Conservation (phyloP, 164 flowering plant genomes). For the Cinnamomum chago region DNA sequence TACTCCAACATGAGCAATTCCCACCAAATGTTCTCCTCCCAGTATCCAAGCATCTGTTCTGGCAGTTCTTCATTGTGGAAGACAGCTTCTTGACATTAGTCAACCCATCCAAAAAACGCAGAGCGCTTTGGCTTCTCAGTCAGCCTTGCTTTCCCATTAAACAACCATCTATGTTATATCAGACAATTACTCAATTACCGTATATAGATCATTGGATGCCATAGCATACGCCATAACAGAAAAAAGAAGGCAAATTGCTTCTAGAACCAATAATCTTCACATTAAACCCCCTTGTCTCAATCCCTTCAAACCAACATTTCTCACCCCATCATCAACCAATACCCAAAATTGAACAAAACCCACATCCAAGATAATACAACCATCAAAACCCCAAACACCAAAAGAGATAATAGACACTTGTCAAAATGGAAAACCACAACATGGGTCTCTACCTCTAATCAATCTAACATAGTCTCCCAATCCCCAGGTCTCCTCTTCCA, state of each 20-base stretch:
- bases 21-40: slow-evolving; percentile 49
- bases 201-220: neutral
- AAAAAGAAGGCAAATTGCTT: neutral
- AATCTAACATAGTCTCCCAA: neutral
- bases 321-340: neutral
- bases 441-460: neutral
- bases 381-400: neutral
- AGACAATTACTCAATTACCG: neutral
- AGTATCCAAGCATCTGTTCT: slow-evolving; percentile 24
- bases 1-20: slow-evolving; percentile 33
- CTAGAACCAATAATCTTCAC: neutral
- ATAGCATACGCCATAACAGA: neutral
- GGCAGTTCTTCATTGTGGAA: slow-evolving; percentile 30
- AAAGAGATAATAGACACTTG: neutral
- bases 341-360: neutral
- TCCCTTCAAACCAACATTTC: neutral
- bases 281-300: neutral
- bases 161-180: neutral
- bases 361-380: neutral
- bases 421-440: neutral
- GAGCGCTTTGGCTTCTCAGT: slow-evolving; percentile 30
- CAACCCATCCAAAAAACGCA: slow-evolving; percentile 8
- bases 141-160: slow-evolving; percentile 52
- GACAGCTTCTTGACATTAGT: slow-evolving; percentile 12
- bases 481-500: neutral